Evolutionary conservation across 2,329 filamentous ascomycete species (phyloP).

Genomic region (Mycocentrospora acerina): DNA sequence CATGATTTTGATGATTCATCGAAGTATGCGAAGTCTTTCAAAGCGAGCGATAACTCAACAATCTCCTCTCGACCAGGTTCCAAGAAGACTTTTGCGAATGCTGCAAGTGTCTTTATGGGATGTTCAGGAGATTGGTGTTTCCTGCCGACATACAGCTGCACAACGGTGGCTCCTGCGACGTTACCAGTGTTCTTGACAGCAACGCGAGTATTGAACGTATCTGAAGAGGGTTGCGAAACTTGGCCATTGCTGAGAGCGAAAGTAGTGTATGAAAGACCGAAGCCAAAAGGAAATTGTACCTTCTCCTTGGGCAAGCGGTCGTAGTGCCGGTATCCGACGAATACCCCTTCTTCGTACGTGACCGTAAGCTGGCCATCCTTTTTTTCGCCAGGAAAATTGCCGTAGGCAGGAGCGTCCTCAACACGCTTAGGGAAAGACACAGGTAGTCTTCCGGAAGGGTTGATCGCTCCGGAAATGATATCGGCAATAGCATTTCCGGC

Average conservation of each 20-base stretch:
- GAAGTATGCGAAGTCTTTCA: conserved; percentile 36
- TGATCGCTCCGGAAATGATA: conserved; percentile 42
- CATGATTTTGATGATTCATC: conserved; percentile 28
- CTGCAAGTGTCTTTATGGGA: conserved; percentile 68
- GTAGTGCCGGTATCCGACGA: conserved; percentile 59
- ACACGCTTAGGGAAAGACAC: conserved; percentile 43
- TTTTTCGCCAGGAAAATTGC: conserved; percentile 43
- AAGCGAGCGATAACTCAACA: conserved; percentile 51
- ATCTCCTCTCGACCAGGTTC: conserved; percentile 58
- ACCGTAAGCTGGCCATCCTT: conserved; percentile 61
- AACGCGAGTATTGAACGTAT: conserved; percentile 35
- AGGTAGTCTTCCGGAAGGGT: conserved; percentile 43
- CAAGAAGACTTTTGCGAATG: conserved; percentile 66
- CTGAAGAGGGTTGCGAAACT: conserved; percentile 63
- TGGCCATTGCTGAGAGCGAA: conserved; percentile 51
- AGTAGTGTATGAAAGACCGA: conserved; percentile 42
- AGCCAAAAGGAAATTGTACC: conserved; percentile 43
- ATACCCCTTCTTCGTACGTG: conserved; percentile 55
- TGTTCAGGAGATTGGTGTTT: conserved; percentile 41
- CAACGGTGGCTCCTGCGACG: conserved; percentile 51
- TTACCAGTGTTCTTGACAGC: conserved; percentile 55
- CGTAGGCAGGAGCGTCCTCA: conserved; percentile 39
- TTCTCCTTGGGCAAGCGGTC: conserved; percentile 62
- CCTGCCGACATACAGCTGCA: conserved; percentile 62
- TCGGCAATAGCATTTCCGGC: conserved; percentile 46